phyloP scores from a whole-genome alignment of 148 eudicot genomes.

The Bassia scoparia region DNA sequence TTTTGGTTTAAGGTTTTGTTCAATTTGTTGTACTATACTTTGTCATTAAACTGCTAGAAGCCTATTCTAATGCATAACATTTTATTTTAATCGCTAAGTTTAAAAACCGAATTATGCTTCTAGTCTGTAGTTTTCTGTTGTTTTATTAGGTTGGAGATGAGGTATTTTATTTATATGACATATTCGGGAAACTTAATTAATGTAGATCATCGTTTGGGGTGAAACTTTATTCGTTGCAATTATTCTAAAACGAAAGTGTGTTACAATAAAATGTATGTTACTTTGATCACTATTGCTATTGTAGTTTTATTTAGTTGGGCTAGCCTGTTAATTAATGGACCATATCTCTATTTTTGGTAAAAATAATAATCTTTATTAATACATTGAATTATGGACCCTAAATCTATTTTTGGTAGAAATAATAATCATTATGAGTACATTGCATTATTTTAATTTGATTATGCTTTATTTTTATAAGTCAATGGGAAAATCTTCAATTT shows the following conservation, averaged over 20 bases:
- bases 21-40: too few relatives aligned
- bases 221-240: too few relatives aligned
- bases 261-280: not conserved
- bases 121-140: too few relatives aligned
- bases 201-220: too few relatives aligned
- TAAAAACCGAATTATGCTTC: too few relatives aligned
- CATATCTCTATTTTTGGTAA: not conserved
- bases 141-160: too few relatives aligned
- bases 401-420: not conserved
- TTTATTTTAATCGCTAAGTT: too few relatives aligned
- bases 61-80: too few relatives aligned
- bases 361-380: not conserved
- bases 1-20: too few relatives aligned
- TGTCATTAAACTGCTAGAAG: too few relatives aligned
- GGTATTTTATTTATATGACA: too few relatives aligned
- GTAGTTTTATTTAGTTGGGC: not conserved
- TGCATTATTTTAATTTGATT: not conserved
- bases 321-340: not conserved
- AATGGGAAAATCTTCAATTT: conserved; percentile 19
- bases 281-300: not conserved
- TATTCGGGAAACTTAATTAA: too few relatives aligned
- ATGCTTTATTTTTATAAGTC: not conserved
- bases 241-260: not conserved
- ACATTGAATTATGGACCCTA: not conserved
- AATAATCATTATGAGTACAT: not conserved